Evolutionary conservation across 83 land plant species (phyloP).

Genomic region (Larix sibirica): DNA sequence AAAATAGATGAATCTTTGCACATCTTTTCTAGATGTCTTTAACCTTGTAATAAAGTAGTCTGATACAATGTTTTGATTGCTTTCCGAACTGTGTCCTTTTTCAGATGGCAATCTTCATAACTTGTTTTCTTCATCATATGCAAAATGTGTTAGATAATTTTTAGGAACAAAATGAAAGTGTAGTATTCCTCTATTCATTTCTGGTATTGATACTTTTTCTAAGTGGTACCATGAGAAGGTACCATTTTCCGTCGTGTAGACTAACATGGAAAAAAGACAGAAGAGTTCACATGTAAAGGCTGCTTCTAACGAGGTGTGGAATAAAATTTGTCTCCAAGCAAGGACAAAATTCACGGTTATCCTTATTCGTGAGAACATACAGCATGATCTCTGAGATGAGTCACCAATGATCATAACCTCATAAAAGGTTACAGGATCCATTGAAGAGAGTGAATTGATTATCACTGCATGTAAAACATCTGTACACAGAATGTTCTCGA

Average conservation of each 20-base stretch:
- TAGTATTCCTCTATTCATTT: background rate
- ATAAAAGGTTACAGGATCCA: too few species aligned
- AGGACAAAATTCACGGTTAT: too few species aligned
- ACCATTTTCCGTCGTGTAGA: slow-evolving; percentile 11
- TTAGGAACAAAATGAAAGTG: background rate
- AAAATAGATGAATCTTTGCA: slow-evolving; percentile 12
- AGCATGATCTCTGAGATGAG: too few species aligned
- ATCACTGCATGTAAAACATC: too few species aligned
- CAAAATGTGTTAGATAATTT: background rate
- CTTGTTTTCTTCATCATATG: background rate
- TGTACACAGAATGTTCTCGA: too few species aligned
- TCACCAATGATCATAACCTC: too few species aligned
- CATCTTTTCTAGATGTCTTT: background rate
- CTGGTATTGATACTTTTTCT: slow-evolving; percentile 10
- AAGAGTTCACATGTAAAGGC: slow-evolving; percentile 20
- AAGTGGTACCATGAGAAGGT: slow-evolving; percentile 3
- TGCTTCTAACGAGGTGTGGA: slow-evolving; percentile 19
- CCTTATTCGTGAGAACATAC: too few species aligned
- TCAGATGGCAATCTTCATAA: slow-evolving; percentile 3
- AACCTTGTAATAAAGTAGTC: slow-evolving; percentile 12
- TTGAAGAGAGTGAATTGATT: too few species aligned
- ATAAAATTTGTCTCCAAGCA: slow-evolving; percentile 8
- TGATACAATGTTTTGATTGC: slow-evolving; percentile 8
- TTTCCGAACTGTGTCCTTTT: slow-evolving; percentile 7
- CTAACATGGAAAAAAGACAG: slow-evolving; percentile 1